Base-by-base conservation (phyloP, 306 rosid species). In the Abrus precatorius region DNA sequence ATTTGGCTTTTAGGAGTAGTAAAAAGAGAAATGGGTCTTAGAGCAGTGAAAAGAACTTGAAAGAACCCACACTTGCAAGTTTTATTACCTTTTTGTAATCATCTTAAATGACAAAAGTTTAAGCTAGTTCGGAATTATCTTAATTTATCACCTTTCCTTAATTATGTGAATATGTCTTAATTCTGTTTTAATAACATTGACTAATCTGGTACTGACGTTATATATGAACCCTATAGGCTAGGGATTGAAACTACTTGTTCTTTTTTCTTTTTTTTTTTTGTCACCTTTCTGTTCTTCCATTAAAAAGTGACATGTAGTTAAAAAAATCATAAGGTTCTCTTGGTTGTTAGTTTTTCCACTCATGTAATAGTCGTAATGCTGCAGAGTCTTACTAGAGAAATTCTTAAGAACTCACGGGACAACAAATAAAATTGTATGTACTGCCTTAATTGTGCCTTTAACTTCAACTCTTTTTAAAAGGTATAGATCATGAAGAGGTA, bases 61-160 rank as follows among this genome's bases (percentile, higher is more conserved):
- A 59, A 79, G 72, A 76, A 78, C 66, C 38, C 82, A 85, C 63
- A 72, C 71, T 43, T 82, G 62, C 69, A 61, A 63, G 49, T 59
- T 63, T 62, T 83, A 67, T 67, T 44, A 67, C 72, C 72, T 81
- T 83, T 80, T 54, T 14, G 56, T 7, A 48, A 52, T 64, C 14
- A 67, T 44, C 80, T 76, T 75, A 85, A 78, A 78, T 75, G 85
- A 84, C 86, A 88, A 81, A 85, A 85, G 28, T 74, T 77, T 48
- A 65, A 66, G 34, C 53, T 65, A 30, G 27, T 84, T 83, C 78
- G 84, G 84, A 81, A 52, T 77, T 84, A 80, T 80, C 79, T 84
- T 53, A 49, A 8, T 44, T 77, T 67, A 74, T 54, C 63, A 57
- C 73, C 3, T 48, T 11, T 48, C 27, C 9, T 5, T 50, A 20